Conservation (phyloP, 2,329 filamentous ascomycete species). For the Xylariaceae sp. region DNA sequence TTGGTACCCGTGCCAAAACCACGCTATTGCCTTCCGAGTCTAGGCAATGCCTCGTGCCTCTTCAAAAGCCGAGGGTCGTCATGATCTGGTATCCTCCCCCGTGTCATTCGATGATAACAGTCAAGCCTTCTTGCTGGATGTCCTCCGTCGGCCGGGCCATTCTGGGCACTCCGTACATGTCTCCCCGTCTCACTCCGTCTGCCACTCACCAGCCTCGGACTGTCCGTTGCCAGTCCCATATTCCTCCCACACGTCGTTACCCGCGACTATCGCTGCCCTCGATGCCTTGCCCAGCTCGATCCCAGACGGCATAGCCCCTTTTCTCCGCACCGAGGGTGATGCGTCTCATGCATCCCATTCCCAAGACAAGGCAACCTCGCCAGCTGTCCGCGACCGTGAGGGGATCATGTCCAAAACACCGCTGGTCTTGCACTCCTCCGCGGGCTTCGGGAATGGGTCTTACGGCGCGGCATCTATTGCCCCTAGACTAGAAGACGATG, state of each 20-base stretch:
- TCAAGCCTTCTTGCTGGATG: conserved; percentile 29
- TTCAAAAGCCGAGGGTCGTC: conserved; percentile 10
- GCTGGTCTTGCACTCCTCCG: conserved; percentile 56
- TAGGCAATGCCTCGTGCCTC: conserved; percentile 20
- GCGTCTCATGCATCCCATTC: conserved; percentile 17
- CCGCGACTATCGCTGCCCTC: conserved; percentile 2
- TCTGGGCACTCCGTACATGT: conserved; percentile 6
- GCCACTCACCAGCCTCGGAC: conserved; percentile 18
- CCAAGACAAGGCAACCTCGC: conserved; percentile 23
- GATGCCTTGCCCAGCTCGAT: neutral
- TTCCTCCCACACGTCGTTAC: conserved; percentile 11
- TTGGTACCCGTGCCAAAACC: conserved; percentile 5
- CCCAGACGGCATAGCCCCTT: conserved; percentile 18
- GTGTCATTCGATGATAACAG: conserved; percentile 17
- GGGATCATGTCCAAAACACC: conserved; percentile 45
- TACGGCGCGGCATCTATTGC: conserved; percentile 55
- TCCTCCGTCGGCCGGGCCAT: conserved; percentile 19
- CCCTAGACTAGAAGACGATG: conserved; percentile 35
- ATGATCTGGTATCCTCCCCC: conserved; percentile 9
- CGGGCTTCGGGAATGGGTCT: conserved; percentile 56
- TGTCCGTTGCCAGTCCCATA: conserved; percentile 9
- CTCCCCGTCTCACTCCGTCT: conserved; percentile 4
- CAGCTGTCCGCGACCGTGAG: conserved; percentile 21
- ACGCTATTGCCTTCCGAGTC: neutral
- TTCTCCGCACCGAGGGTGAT: conserved; percentile 26